A percentile compares a stretch with the other conserved stretches of the same genome.
phyloP scores from a whole-genome alignment of 2,329 filamentous ascomycete species.

The Xylogone sp. region DNA sequence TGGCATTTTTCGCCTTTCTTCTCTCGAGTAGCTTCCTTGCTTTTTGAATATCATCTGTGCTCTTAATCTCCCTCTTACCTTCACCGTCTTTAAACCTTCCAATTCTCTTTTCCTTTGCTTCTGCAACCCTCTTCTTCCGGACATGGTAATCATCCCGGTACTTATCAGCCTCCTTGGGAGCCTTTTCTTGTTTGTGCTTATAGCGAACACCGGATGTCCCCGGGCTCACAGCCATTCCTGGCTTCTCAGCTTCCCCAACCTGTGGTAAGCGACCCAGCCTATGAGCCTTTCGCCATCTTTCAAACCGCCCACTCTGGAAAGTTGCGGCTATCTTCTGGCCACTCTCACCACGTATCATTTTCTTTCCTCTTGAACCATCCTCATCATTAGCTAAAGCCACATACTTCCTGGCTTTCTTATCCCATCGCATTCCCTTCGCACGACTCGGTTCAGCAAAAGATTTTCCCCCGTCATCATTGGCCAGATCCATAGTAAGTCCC shows the following conservation, averaged over 20 bases:
- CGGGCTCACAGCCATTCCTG: slow-evolving; percentile 28
- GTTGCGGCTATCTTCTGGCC: slow-evolving; percentile 93
- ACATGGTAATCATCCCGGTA: slow-evolving; percentile 86
- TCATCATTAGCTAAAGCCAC: slow-evolving; percentile 89
- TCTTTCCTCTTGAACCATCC: slow-evolving; percentile 72
- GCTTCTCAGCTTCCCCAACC: slow-evolving; percentile 74
- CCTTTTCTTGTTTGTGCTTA: slow-evolving; percentile 82
- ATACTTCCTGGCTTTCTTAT: slow-evolving; percentile 95
- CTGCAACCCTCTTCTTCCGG: slow-evolving; percentile 84
- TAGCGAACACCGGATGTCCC: slow-evolving; percentile 54
- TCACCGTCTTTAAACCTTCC: slow-evolving; percentile 70
- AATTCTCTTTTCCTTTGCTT: slow-evolving; percentile 79
- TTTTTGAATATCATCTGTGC: slow-evolving; percentile 80
- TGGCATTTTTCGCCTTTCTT: slow-evolving; percentile 81
- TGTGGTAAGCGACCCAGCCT: slow-evolving; percentile 74
- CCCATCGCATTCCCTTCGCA: slow-evolving; percentile 80
- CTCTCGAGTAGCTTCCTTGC: slow-evolving; percentile 72
- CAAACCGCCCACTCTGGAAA: slow-evolving; percentile 91
- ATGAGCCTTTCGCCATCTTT: slow-evolving; percentile 85
- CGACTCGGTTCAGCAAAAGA: slow-evolving; percentile 74
- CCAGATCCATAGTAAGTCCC: slow-evolving; percentile 85
- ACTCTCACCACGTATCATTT: slow-evolving; percentile 81
- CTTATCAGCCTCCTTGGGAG: slow-evolving; percentile 91
- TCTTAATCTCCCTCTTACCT: slow-evolving; percentile 77
- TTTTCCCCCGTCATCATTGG: slow-evolving; percentile 79